These are phyloP conservation scores for Sporothrix phasma DNA, from an alignment of 2,329 filamentous ascomycete genomes.

Conservation along the genomic window DNA sequence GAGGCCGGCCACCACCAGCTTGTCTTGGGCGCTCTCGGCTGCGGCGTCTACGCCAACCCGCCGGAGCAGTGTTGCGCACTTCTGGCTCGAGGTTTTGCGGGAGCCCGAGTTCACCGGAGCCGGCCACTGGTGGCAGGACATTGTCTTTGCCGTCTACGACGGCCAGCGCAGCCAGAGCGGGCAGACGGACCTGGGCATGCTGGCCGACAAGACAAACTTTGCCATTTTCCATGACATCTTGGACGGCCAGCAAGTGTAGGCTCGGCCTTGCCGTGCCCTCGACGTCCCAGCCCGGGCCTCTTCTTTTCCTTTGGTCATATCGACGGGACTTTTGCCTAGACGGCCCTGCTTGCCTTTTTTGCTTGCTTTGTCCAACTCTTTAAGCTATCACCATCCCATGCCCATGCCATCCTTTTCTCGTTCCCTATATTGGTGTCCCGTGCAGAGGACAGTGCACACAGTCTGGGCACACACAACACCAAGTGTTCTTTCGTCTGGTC, in stretches of 20 bases:
- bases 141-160: constrained; percentile 55
- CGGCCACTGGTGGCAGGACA: constrained; percentile 52
- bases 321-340: too few relatives aligned
- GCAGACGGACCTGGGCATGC: constrained; percentile 3
- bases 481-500: neutral
- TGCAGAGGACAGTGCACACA: too few relatives aligned
- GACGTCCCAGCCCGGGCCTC: too few relatives aligned
- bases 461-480: too few relatives aligned
- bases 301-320: too few relatives aligned
- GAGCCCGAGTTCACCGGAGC: constrained; percentile 47
- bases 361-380: neutral
- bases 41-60: constrained; percentile 58
- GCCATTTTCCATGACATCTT: constrained; percentile 38
- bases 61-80: constrained; percentile 47
- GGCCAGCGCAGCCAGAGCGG: constrained; percentile 19
- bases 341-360: too few relatives aligned
- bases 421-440: too few relatives aligned
- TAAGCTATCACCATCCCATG: neutral
- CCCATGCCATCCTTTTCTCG: too few relatives aligned
- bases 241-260: constrained; percentile 27
- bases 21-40: constrained; percentile 60
- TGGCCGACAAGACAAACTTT: constrained; percentile 37
- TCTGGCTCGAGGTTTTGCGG: constrained; percentile 50
- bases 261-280: too few relatives aligned
- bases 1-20: constrained; percentile 45